Evolutionary conservation across 2,329 filamentous ascomycete genomes (phyloP).

Genomic region (Clarireedia paspali): DNA sequence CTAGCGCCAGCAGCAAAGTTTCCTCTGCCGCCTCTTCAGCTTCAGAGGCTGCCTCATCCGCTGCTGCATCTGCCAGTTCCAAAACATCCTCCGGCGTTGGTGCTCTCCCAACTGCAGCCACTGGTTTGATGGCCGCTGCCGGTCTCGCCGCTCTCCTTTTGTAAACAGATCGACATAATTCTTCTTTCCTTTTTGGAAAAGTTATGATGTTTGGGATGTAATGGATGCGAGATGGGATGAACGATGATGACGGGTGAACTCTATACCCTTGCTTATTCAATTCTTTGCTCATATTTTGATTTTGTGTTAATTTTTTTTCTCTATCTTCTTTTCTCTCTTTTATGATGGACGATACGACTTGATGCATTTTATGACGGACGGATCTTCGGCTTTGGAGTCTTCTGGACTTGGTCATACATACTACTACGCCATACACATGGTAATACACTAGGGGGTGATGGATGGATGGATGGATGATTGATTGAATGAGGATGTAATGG

Average conservation of each 20-base stretch:
- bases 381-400: not conserved
- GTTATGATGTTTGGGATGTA: not conserved
- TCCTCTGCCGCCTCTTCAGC: constrained; percentile 12
- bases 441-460: constrained; percentile 10
- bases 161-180: constrained; percentile 16
- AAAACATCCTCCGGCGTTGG: not conserved
- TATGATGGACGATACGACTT: not conserved
- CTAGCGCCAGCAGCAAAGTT: constrained; percentile 6
- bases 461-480: constrained; percentile 8
- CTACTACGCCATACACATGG: constrained; percentile 8
- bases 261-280: constrained; percentile 22
- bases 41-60: constrained; percentile 10
- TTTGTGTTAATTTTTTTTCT: constrained; percentile 9
- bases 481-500: not conserved
- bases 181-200: constrained; percentile 10
- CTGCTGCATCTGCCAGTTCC: not conserved
- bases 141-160: constrained; percentile 27
- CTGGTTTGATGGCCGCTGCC: constrained; percentile 24
- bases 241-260: constrained; percentile 9
- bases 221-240: constrained; percentile 12
- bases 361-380: not conserved
- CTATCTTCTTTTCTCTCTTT: constrained; percentile 6
- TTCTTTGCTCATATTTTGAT: constrained; percentile 24
- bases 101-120: constrained; percentile 14
- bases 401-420: constrained; percentile 1